Evolutionary conservation across 2,329 filamentous ascomycete genomes (phyloP).

Genomic region (Nigrograna mackinnonii): DNA sequence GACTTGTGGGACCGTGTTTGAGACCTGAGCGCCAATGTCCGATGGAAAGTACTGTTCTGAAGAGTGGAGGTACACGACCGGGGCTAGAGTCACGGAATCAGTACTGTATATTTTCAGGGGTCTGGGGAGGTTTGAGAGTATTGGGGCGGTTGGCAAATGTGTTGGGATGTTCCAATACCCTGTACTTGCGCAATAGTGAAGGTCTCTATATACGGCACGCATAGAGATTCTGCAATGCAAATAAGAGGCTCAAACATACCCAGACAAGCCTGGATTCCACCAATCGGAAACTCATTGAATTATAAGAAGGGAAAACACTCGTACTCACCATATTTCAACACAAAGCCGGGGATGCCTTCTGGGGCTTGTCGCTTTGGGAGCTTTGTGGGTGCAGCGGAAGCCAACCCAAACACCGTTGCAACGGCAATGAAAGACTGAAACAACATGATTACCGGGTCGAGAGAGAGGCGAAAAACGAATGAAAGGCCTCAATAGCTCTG

Average conservation of each 20-base stretch:
- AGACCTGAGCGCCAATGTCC: constrained; percentile 46
- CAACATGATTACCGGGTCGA: background rate
- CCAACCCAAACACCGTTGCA: constrained; percentile 15
- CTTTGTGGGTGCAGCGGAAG: constrained; percentile 17
- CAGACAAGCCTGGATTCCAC: no score
- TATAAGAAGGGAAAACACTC: background rate
- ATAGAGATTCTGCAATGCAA: no score
- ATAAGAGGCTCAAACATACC: no score
- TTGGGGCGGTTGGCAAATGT: no score
- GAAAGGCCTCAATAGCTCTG: background rate
- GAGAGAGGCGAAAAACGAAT: background rate
- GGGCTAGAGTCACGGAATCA: no score
- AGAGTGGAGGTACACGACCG: constrained; percentile 49
- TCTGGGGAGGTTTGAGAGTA: no score
- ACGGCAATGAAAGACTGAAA: constrained; percentile 11
- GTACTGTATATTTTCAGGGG: no score
- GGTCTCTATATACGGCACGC: no score
- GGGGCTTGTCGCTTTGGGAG: constrained; percentile 23
- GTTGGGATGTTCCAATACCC: no score
- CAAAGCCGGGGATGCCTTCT: constrained; percentile 37
- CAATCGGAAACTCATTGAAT: no score
- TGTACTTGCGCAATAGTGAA: no score
- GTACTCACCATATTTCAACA: constrained; percentile 41
- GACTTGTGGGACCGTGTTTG: constrained; percentile 43
- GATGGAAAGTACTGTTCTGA: constrained; percentile 48